Evolutionary conservation across 1,139 yeast genomes (phyloP).

Genomic region (Ogataea hybrid): DNA sequence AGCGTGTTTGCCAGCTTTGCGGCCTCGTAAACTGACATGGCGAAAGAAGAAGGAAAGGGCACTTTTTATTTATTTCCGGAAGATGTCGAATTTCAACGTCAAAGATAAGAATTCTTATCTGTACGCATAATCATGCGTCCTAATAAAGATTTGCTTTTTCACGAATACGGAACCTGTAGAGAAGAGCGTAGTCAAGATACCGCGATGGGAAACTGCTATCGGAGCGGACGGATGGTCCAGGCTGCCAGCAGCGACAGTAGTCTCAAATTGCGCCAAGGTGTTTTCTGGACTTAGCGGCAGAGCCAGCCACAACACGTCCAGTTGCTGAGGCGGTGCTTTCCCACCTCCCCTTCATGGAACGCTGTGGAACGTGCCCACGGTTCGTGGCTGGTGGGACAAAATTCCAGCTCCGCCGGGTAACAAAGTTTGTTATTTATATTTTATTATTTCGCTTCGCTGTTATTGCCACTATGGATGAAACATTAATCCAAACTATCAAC

Average conservation of each 20-base stretch:
- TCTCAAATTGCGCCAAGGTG: neutral
- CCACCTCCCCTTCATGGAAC: neutral
- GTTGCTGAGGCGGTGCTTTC: no score
- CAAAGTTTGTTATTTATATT: slow-evolving; percentile 2
- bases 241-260: no score
- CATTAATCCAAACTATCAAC: slow-evolving; percentile 86
- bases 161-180: neutral
- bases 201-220: no score
- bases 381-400: neutral
- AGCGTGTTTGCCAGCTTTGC: neutral
- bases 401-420: slow-evolving; percentile 5
- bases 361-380: neutral
- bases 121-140: slow-evolving; percentile 9
- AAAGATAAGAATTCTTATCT: slow-evolving; percentile 6
- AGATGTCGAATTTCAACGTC: slow-evolving; percentile 1
- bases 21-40: neutral
- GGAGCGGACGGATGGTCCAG: no score
- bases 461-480: slow-evolving; percentile 68
- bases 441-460: slow-evolving; percentile 6
- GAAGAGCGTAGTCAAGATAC: neutral
- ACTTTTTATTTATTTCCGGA: neutral
- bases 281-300: neutral
- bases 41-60: neutral
- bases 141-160: neutral
- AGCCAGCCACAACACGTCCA: no score